Evolutionary conservation across 371 early-diverging fungal species (phyloP), one percentile per base, ranked within the genome.

Genomic region (Apophysomyces ossiformis): DNA sequence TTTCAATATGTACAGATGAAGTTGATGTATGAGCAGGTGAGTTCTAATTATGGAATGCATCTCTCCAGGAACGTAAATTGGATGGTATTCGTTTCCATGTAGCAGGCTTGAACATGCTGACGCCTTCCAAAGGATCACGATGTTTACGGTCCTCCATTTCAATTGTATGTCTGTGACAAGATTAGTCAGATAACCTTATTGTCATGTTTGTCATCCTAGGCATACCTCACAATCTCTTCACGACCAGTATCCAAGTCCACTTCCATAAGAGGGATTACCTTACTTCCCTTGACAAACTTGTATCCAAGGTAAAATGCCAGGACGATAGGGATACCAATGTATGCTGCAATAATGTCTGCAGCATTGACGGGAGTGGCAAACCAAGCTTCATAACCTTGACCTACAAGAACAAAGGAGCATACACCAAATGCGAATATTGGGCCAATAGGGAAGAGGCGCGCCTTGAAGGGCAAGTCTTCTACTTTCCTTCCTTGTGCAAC

Each of bases 391-490:
- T 84, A 90, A 0, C 90, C 91, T 66, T 90, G 90, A 7, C 90
- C 90, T 2, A 89, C 70, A 11, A 90, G 64, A 37, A 91, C 86
- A 63, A 90, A 74, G 7, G 70, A 54, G 59, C 87, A 83, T 9
- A 89, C 70, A 13, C 69, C 41, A 61, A 89, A 79, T 1, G 91
- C 82, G 68, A 88, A 84, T 47, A 90, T 77, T 21, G 91, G 90
- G 2, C 91, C 92, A 43, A 77, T 64, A 1, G 95, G 95, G 72
- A 85, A 92, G 8, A 87, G 69, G 7, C 86, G 82, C 0, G 95
- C 89, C 43, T 70, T 69, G 71, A 92, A 95, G 0, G 94, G 92
- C 37, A 95, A 77, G 38, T 90, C 91, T 5, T 74, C 70, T 46
- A 91, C 71, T 8, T 76, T 70, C 43, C 82, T 83, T 6, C 91